Evolutionary conservation across 306 rosid species (phyloP).

Genomic region (Glycyrrhiza uralensis): DNA sequence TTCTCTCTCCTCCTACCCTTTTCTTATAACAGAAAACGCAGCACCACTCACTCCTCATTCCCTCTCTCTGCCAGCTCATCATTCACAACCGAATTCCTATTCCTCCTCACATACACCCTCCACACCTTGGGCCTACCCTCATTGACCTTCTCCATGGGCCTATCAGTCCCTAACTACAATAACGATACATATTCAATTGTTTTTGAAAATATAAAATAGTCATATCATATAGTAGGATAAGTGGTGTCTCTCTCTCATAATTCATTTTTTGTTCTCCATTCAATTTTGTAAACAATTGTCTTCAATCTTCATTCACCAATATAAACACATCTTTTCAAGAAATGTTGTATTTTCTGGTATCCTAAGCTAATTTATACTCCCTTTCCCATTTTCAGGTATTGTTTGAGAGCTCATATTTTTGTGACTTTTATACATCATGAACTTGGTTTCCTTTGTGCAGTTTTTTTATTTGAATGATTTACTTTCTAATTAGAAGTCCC

Average conservation of each 20-base stretch:
- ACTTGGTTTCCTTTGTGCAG: neutral
- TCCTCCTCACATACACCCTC: too few relatives aligned
- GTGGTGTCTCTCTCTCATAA: neutral
- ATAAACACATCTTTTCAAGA: neutral
- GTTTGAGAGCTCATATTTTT: neutral
- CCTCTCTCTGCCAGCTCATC: too few relatives aligned
- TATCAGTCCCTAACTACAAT: too few relatives aligned
- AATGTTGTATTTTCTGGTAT: slow-evolving; percentile 11
- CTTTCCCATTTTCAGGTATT: neutral
- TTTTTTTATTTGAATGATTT: neutral
- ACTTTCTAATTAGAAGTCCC: slow-evolving; percentile 7
- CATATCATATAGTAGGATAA: neutral
- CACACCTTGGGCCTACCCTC: too few relatives aligned
- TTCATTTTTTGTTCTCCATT: neutral
- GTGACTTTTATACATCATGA: neutral
- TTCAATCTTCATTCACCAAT: neutral
- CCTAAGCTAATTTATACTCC: slow-evolving; percentile 8
- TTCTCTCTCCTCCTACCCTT: too few relatives aligned
- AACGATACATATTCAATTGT: neutral
- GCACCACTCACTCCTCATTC: too few relatives aligned
- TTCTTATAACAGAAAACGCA: too few relatives aligned
- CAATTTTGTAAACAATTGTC: neutral
- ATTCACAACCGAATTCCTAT: too few relatives aligned
- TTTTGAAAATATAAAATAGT: slow-evolving; percentile 8
- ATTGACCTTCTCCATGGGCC: too few relatives aligned